Conservation (phyloP, 2,329 filamentous ascomycete genomes). For the Tympanopsis confertula region DNA sequence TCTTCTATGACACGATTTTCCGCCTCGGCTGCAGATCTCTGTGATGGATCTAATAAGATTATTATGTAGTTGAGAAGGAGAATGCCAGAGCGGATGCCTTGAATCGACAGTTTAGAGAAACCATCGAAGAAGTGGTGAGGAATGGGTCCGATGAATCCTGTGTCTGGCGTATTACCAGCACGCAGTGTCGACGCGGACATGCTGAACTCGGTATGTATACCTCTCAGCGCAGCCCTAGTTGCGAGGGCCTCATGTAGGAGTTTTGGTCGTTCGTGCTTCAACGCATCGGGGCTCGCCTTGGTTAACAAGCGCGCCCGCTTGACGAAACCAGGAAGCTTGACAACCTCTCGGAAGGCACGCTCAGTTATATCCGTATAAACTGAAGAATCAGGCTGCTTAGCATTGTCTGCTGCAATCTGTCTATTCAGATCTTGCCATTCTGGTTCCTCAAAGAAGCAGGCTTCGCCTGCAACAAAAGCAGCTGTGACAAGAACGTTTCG, state of each 20-base stretch:
- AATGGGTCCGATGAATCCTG: not conserved
- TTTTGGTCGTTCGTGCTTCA: not conserved
- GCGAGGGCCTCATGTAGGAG: not conserved
- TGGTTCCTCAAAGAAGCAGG: not conserved
- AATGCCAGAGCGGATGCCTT: not conserved
- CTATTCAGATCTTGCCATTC: not conserved
- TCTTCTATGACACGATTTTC: not conserved
- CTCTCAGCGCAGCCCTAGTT: not conserved
- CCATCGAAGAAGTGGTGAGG: not conserved
- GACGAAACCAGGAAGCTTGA: not conserved
- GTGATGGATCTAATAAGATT: not conserved
- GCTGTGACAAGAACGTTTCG: not conserved
- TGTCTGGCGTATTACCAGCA: not conserved
- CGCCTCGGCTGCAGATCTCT: not conserved
- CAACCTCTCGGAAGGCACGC: not conserved
- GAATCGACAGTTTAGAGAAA: not conserved
- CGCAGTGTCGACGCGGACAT: not conserved
- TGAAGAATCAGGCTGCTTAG: not conserved
- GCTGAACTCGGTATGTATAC: not conserved
- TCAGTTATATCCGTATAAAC: not conserved
- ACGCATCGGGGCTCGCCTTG: not conserved
- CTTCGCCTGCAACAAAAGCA: not conserved
- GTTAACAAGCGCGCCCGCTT: not conserved
- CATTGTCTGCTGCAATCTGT: not conserved
- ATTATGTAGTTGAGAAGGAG: not conserved